Conservation (phyloP, 2,329 filamentous ascomycete species). For the Curvularia sp. region DNA sequence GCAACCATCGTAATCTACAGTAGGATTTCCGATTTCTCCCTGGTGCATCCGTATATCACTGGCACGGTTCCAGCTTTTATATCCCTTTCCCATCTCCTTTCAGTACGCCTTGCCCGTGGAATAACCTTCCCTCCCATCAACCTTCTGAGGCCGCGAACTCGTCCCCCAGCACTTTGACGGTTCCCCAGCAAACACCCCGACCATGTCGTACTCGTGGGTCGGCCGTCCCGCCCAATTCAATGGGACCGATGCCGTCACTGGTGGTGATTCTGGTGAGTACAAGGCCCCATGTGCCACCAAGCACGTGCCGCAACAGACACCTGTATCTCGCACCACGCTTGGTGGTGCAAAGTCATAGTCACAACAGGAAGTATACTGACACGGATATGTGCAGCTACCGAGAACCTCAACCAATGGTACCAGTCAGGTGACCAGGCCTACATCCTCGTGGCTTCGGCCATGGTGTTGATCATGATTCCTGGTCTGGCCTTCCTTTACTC, state of each 20-base stretch:
- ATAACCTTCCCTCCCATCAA: conserved; percentile 13
- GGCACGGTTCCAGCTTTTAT: conserved; percentile 31
- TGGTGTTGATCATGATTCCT: conserved; percentile 96
- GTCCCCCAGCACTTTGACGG: conserved; percentile 19
- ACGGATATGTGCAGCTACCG: conserved; percentile 64
- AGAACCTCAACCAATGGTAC: conserved; percentile 97
- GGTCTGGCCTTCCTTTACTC: conserved; percentile 98
- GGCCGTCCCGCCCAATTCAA: conserved; percentile 58
- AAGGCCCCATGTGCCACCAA: conserved; percentile 19
- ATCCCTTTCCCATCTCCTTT: conserved; percentile 17
- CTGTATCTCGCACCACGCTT: conserved; percentile 7
- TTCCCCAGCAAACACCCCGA: conserved; percentile 24
- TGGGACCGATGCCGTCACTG: conserved; percentile 66
- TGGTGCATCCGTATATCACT: conserved; percentile 43
- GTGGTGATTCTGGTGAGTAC: conserved; percentile 79
- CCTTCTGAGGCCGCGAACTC: conserved; percentile 7
- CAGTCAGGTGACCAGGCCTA: conserved; percentile 90
- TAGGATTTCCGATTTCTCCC: conserved; percentile 44
- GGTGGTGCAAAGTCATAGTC: not conserved
- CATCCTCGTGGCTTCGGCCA: conserved; percentile 86
- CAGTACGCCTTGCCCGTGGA: conserved; percentile 24
- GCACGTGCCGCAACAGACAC: conserved; percentile 33
- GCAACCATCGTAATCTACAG: conserved; percentile 38
- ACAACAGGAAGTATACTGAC: conserved; percentile 17
- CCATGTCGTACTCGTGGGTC: conserved; percentile 59